Conservation (phyloP, 306 rosid genomes). For the Vicia sativa region DNA sequence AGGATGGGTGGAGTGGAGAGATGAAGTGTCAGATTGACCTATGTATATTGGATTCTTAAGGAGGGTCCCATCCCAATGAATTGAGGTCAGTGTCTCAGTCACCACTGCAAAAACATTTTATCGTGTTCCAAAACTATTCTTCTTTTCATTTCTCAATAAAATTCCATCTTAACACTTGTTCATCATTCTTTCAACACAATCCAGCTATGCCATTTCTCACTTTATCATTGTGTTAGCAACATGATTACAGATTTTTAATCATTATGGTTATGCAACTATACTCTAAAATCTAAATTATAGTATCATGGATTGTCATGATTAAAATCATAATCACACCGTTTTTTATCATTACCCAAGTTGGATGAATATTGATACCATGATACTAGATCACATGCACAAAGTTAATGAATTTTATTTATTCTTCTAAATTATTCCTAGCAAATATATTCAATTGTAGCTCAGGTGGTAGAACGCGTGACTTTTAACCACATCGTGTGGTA, state of each 20-base stretch:
- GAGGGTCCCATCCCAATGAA: conserved; percentile 4
- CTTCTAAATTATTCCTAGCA: neutral
- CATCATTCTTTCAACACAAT: neutral
- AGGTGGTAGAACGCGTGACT: no score
- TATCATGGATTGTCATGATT: conserved; percentile 32
- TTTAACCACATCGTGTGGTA: no score
- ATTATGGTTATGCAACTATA: neutral
- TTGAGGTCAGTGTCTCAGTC: conserved; percentile 6
- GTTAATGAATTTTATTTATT: neutral
- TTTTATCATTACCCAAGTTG: conserved; percentile 15
- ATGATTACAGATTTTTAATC: conserved; percentile 24
- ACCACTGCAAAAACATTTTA: conserved; percentile 10
- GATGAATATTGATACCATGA: no score
- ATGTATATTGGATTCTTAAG: neutral
- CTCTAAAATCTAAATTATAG: neutral
- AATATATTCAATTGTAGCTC: no score
- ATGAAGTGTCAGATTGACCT: conserved; percentile 29
- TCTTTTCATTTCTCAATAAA: conserved; percentile 1
- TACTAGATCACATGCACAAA: neutral
- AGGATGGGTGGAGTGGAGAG: neutral
- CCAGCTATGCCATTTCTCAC: neutral
- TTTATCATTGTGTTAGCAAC: neutral
- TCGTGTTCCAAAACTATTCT: conserved; percentile 23
- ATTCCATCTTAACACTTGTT: conserved; percentile 10
- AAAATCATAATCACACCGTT: neutral